A percentile compares a stretch with the other conserved stretches of the same genome.
phyloP scores from a whole-genome alignment of 2,329 filamentous ascomycete genomes.

The Penicillium polonicum region DNA sequence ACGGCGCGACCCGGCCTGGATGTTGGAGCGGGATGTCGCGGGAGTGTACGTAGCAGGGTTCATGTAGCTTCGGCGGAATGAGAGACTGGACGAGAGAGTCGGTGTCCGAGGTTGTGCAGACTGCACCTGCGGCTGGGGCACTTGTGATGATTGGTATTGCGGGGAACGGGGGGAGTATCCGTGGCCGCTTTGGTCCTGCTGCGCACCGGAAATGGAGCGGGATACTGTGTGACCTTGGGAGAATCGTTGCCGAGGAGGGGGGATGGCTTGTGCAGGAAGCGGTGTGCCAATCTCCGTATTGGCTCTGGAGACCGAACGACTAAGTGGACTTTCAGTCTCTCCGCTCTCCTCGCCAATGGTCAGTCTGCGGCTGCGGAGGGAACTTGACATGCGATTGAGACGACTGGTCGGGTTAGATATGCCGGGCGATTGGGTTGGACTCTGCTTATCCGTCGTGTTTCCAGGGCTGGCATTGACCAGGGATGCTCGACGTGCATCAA shows the following conservation, averaged over 20 bases:
- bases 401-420: constrained; percentile 34
- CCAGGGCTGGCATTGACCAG: constrained; percentile 30
- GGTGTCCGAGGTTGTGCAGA: constrained; percentile 30
- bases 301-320: constrained; percentile 43
- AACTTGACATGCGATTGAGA: constrained; percentile 42
- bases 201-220: constrained; percentile 26
- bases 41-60: constrained; percentile 36
- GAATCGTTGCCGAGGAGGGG: constrained; percentile 36
- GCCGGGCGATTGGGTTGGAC: constrained; percentile 17
- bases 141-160: constrained; percentile 25
- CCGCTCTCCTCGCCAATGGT: constrained; percentile 39
- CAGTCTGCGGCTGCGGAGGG: constrained; percentile 38
- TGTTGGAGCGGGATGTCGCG: constrained; percentile 38
- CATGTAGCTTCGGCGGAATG: constrained; percentile 40
- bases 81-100: constrained; percentile 31
- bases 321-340: constrained; percentile 31
- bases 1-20: constrained; percentile 44
- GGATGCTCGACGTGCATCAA: constrained; percentile 45
- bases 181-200: constrained; percentile 22
- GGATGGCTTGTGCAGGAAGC: constrained; percentile 27
- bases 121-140: constrained; percentile 14
- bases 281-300: constrained; percentile 43
- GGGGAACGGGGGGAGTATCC: constrained; percentile 25
- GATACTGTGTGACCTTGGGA: constrained; percentile 30
- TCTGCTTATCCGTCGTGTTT: constrained; percentile 20